A percentile compares a stretch with the other conserved stretches of the same genome.
These are phyloP conservation scores for Panaeolus papilionaceus DNA, from an alignment of 768 basidiomycete species.

Conservation along the genomic window DNA sequence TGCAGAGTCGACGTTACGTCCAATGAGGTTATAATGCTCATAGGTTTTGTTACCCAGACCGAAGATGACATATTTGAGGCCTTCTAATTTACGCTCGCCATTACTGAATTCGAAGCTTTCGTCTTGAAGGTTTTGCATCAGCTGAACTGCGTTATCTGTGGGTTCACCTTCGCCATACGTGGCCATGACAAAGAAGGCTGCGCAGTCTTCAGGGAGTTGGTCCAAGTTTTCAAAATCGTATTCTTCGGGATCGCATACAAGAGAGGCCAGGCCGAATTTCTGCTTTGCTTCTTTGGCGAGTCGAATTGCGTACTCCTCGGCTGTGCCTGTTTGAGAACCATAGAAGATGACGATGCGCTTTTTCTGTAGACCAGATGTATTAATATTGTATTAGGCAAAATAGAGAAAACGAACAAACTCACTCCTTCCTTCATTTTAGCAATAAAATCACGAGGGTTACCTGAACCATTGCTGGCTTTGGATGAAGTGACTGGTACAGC, in stretches of 20 bases:
- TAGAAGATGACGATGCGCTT: constrained; percentile 98
- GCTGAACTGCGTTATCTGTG: constrained; percentile 94
- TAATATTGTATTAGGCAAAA: constrained; percentile 20
- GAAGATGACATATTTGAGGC: constrained; percentile 95
- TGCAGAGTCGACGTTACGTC: constrained; percentile 75
- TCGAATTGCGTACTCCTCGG: constrained; percentile 97
- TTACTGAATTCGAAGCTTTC: constrained; percentile 87
- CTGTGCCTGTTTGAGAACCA: constrained; percentile 98
- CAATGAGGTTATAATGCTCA: constrained; percentile 95
- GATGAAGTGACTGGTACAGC: constrained; percentile 48
- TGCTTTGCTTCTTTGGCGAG: constrained; percentile 98
- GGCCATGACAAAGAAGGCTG: constrained; percentile 94
- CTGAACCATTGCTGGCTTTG: constrained; percentile 66
- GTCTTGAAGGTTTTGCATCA: constrained; percentile 92
- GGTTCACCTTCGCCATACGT: constrained; percentile 99
- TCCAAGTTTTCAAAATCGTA: constrained; percentile 99
- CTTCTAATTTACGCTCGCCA: constrained; percentile 75
- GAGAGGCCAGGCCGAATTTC: constrained; percentile 92
- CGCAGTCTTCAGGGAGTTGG: constrained; percentile 84
- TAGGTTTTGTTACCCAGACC: constrained; percentile 93
- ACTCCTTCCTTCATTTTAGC: constrained; percentile 94
- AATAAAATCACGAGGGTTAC: constrained; percentile 93
- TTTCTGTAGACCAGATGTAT: constrained; percentile 60
- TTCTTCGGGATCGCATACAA: constrained; percentile 98
- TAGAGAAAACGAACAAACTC: constrained; percentile 39